Evolutionary conservation across 2,329 filamentous ascomycete species (phyloP).

Genomic region (Epichloe amarillans): DNA sequence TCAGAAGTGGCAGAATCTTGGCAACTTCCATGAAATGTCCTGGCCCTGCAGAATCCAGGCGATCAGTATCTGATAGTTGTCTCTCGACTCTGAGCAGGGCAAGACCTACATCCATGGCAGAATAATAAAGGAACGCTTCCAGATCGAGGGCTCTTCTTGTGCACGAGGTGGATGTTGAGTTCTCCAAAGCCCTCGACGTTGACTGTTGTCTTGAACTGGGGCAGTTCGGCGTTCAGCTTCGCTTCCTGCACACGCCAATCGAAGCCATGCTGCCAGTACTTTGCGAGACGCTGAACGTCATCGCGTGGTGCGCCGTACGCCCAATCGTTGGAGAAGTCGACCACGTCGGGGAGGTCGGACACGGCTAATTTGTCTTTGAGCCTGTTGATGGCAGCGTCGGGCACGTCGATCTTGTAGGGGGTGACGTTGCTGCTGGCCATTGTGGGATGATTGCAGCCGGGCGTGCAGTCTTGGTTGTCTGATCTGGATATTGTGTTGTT

Average conservation of each 20-base stretch:
- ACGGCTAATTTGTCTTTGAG: constrained; percentile 20
- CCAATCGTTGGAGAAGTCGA: constrained; percentile 21
- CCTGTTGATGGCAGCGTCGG: constrained; percentile 16
- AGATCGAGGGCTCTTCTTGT: constrained; percentile 35
- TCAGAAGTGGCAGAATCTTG: constrained; percentile 43
- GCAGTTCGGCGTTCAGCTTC: constrained; percentile 39
- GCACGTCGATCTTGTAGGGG: constrained; percentile 21
- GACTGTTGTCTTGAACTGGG: constrained; percentile 42
- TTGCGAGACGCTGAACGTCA: constrained; percentile 21
- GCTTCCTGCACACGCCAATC: constrained; percentile 49
- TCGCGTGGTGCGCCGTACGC: constrained; percentile 18
- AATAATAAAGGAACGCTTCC: constrained; percentile 53
- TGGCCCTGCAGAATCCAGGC: constrained; percentile 32
- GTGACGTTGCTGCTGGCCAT: constrained; percentile 11
- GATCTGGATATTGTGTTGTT: too few relatives aligned
- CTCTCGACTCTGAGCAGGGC: background rate
- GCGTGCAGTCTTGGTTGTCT: background rate
- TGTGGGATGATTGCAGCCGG: background rate
- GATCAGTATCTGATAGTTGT: background rate
- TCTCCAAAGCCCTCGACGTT: constrained; percentile 42
- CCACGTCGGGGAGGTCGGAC: constrained; percentile 17
- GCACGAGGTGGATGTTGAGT: constrained; percentile 51
- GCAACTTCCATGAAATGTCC: constrained; percentile 55
- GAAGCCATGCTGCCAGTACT: constrained; percentile 33
- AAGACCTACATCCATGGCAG: constrained; percentile 10